phyloP scores from a whole-genome alignment of 345 rosid genomes.

The Eucalyptus marginata region DNA sequence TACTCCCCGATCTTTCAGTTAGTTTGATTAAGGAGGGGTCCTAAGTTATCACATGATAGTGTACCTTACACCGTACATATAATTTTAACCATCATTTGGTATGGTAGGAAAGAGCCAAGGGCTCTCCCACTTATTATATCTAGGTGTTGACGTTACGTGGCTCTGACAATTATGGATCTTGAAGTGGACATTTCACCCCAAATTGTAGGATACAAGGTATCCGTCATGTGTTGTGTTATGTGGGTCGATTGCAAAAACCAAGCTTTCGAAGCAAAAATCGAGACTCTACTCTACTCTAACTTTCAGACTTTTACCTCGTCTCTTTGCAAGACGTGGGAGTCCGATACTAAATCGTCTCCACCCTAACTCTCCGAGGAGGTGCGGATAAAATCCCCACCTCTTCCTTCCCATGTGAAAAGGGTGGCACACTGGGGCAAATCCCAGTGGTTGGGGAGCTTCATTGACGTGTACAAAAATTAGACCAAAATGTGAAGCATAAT shows the following conservation, averaged over 20 bases:
- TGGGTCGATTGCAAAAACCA: not conserved
- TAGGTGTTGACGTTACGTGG: not conserved
- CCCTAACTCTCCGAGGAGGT: no score
- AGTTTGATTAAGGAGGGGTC: not conserved
- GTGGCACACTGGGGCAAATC: no score
- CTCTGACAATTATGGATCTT: not conserved
- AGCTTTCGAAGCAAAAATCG: not conserved
- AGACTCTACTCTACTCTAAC: not conserved
- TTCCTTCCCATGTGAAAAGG: no score
- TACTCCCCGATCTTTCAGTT: not conserved
- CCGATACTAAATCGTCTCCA: no score
- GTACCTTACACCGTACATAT: not conserved
- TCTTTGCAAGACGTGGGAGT: no score
- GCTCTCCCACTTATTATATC: not conserved
- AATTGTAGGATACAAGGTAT: not conserved
- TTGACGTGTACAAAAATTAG: not conserved
- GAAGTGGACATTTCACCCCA: not conserved
- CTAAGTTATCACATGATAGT: not conserved
- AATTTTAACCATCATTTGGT: not conserved
- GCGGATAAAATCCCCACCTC: no score
- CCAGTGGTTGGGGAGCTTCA: not conserved
- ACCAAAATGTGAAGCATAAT: not conserved
- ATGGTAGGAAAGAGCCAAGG: not conserved
- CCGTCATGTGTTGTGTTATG: not conserved
- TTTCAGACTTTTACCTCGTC: rapidly evolving